phyloP scores from a whole-genome alignment of 2,329 filamentous ascomycete genomes.

The Trichoderma afroharzianum region DNA sequence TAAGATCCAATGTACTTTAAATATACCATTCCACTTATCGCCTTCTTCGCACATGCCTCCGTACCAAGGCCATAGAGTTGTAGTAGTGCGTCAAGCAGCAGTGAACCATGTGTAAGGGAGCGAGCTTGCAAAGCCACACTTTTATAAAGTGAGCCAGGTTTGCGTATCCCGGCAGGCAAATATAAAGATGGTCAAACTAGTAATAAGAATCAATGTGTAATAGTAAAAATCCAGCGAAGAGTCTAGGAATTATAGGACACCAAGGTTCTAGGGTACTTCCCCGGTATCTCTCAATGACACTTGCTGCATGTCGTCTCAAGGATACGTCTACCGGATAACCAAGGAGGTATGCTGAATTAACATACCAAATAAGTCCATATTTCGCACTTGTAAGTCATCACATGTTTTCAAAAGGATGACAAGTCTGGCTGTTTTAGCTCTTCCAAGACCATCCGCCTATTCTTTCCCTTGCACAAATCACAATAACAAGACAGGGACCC shows the following conservation, averaged over 20 bases:
- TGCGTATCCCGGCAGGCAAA: neutral
- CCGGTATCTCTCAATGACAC: too few relatives aligned
- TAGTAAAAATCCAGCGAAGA: neutral
- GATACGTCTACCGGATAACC: too few relatives aligned
- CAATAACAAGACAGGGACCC: neutral
- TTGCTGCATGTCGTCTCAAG: too few relatives aligned
- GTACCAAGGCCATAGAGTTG: neutral
- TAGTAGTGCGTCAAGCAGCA: neutral
- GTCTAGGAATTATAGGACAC: neutral
- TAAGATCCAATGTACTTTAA: neutral
- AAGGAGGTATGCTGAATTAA: neutral
- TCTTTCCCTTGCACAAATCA: neutral
- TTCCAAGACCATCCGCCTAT: neutral
- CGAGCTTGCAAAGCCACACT: too few relatives aligned
- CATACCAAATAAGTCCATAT: neutral
- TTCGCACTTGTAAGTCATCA: neutral
- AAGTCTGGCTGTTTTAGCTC: neutral
- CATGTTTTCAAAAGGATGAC: accelerated
- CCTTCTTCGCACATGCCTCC: neutral
- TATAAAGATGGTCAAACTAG: neutral
- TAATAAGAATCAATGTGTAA: neutral
- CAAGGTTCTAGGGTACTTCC: neutral
- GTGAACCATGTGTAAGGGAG: neutral
- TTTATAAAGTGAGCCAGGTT: neutral
- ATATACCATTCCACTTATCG: neutral